A percentile compares a stretch with the other conserved stretches of the same genome.
These are phyloP conservation scores for Terfezia boudieri DNA, from an alignment of 495 filamentous ascomycete species.

Conservation along the genomic window DNA sequence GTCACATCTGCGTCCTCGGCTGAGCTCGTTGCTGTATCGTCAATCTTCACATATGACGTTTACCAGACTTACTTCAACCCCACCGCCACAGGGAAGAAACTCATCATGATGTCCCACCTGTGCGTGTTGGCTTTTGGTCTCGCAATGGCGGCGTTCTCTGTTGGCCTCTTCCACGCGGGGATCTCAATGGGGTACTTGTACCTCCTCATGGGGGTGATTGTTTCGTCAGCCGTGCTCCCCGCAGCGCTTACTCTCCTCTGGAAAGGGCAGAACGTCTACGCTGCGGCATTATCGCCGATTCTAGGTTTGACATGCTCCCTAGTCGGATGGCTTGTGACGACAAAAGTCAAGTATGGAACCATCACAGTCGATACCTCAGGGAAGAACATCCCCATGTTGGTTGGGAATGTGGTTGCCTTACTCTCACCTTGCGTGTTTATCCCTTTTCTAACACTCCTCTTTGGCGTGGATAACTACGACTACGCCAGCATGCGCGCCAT, in stretches of 20 bases:
- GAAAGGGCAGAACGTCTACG: constrained; percentile 64
- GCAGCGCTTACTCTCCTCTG: constrained; percentile 63
- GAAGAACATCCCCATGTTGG: constrained; percentile 60
- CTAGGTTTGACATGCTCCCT: constrained; percentile 56
- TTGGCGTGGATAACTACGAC: constrained; percentile 68
- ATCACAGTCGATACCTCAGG: constrained; percentile 59
- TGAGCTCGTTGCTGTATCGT: constrained; percentile 78
- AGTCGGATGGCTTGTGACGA: constrained; percentile 77
- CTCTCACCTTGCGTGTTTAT: constrained; percentile 61
- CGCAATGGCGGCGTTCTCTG: constrained; percentile 66
- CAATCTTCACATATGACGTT: constrained; percentile 84
- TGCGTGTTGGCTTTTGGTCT: constrained; percentile 56
- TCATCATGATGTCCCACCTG: constrained; percentile 70
- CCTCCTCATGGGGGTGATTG: constrained; percentile 80
- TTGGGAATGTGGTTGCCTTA: constrained; percentile 57
- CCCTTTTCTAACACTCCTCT: constrained; percentile 51
- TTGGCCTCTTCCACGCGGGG: constrained; percentile 48
- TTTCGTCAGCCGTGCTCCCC: constrained; percentile 65
- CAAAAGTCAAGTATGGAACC: constrained; percentile 49
- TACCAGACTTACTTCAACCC: constrained; percentile 50
- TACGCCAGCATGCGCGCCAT: constrained; percentile 73
- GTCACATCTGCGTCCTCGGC: constrained; percentile 79
- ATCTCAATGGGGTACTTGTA: constrained; percentile 44
- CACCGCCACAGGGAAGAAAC: constrained; percentile 42
- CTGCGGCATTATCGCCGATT: constrained; percentile 49